Conservation (phyloP, 768 basidiomycete species). For the Macrolepiota fuliginosa region DNA sequence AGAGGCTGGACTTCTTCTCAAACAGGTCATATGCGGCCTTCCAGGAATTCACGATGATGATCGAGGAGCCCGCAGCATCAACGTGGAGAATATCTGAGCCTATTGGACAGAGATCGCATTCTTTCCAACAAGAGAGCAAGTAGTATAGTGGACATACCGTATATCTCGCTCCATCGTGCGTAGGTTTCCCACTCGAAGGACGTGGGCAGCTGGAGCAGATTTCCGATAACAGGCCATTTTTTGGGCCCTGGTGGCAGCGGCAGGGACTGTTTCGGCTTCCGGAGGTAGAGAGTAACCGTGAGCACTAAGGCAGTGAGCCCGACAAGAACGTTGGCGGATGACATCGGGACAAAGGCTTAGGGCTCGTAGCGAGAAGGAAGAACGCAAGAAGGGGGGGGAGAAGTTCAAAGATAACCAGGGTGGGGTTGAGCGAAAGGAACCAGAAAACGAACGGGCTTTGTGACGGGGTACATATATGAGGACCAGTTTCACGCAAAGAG, state of each 20-base stretch:
- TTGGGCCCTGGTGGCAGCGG: slow-evolving; percentile 39
- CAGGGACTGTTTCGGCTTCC: slow-evolving; percentile 16
- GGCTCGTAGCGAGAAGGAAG: not conserved
- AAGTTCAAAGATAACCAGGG: not conserved
- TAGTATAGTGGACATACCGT: slow-evolving; percentile 23
- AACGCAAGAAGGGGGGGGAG: not conserved
- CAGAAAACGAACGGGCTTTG: not conserved
- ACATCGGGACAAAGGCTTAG: not conserved
- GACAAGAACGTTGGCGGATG: not conserved
- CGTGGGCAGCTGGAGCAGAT: slow-evolving; percentile 36
- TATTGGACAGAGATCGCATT: not conserved
- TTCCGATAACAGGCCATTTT: slow-evolving; percentile 38
- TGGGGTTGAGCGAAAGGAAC: not conserved
- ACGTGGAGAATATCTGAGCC: slow-evolving; percentile 26
- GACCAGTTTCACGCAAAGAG: not conserved
- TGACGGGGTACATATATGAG: slow-evolving; percentile 9
- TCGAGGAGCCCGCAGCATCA: slow-evolving; percentile 18
- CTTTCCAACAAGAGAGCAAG: not conserved
- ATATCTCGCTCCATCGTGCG: slow-evolving; percentile 35
- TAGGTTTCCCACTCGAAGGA: slow-evolving; percentile 34
- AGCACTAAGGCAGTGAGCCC: not conserved
- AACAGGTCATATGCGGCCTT: slow-evolving; percentile 36
- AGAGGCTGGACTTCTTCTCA: slow-evolving; percentile 35
- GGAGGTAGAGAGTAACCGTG: not conserved
- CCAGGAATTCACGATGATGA: slow-evolving; percentile 29